phyloP scores from a whole-genome alignment of 148 eudicot species.

The Rhododendron vialii region DNA sequence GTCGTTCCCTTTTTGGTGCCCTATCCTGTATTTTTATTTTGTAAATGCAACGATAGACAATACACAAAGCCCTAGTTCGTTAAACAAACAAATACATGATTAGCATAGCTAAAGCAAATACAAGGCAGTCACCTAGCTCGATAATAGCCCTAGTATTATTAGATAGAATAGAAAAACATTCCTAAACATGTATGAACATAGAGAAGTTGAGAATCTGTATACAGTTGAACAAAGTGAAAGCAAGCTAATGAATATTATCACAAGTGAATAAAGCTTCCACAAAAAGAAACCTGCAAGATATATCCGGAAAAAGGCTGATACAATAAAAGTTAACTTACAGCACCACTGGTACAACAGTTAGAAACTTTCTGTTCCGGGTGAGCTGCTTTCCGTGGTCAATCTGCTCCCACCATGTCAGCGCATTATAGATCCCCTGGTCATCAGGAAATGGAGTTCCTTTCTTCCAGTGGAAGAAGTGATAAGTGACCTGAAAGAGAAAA shows the following conservation, averaged over 20 bases:
- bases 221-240: neutral
- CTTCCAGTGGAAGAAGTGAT: conserved; percentile 91
- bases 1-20: neutral
- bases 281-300: neutral
- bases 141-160: neutral
- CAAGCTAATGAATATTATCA: neutral
- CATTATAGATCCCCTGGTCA: conserved; percentile 89
- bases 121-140: neutral
- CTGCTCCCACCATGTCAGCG: conserved; percentile 97
- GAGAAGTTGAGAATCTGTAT: neutral
- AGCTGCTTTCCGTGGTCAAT: conserved; percentile 90
- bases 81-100: neutral
- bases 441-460: conserved; percentile 94
- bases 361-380: conserved; percentile 82
- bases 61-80: neutral
- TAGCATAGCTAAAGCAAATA: neutral
- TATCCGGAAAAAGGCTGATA: neutral
- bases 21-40: neutral
- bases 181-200: neutral
- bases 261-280: neutral
- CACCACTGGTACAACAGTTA: conserved; percentile 85
- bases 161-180: neutral
- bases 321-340: conserved; percentile 50
- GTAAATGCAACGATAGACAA: neutral
- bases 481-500: conserved; percentile 44